Conservation (phyloP, 1,284 basidiomycete species). For the Vanrija pseudolonga region DNA sequence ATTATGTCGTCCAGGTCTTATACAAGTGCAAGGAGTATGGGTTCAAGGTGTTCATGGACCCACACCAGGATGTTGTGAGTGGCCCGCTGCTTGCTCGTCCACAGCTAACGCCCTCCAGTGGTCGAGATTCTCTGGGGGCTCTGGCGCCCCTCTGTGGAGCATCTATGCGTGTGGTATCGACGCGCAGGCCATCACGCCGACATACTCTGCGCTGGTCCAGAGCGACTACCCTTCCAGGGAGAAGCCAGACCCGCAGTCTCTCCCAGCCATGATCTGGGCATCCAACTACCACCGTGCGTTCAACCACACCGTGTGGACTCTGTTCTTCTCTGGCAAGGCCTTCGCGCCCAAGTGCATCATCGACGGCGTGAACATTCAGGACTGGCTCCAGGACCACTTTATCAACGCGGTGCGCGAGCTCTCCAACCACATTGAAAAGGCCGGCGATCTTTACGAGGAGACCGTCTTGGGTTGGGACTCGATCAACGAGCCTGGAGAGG, state of each 20-base stretch:
- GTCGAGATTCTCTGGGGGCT: constrained; percentile 95
- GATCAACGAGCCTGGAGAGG: constrained; percentile 91
- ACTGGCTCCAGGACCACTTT: constrained; percentile 84
- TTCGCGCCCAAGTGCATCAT: constrained; percentile 89
- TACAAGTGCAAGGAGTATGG: constrained; percentile 89
- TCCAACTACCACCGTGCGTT: constrained; percentile 91
- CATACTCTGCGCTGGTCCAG: constrained; percentile 81
- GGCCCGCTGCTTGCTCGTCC: not conserved
- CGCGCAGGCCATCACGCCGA: constrained; percentile 76
- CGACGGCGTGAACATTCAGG: constrained; percentile 89
- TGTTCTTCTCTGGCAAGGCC: constrained; percentile 88
- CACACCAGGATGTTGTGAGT: constrained; percentile 92
- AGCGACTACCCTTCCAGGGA: constrained; percentile 69
- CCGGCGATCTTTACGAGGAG: constrained; percentile 72
- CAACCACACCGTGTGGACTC: constrained; percentile 83
- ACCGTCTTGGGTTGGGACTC: constrained; percentile 96
- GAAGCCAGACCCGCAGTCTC: constrained; percentile 62
- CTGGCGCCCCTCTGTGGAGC: constrained; percentile 94
- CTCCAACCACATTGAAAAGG: constrained; percentile 68
- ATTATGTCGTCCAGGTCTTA: constrained; percentile 82
- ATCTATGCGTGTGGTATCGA: constrained; percentile 87
- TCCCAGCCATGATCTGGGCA: constrained; percentile 94
- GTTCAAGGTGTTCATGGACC: constrained; percentile 93
- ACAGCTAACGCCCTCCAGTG: constrained; percentile 58
- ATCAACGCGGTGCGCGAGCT: constrained; percentile 71